Conservation (phyloP, 2,329 filamentous ascomycete species). For the Aspergillus alliaceus region DNA sequence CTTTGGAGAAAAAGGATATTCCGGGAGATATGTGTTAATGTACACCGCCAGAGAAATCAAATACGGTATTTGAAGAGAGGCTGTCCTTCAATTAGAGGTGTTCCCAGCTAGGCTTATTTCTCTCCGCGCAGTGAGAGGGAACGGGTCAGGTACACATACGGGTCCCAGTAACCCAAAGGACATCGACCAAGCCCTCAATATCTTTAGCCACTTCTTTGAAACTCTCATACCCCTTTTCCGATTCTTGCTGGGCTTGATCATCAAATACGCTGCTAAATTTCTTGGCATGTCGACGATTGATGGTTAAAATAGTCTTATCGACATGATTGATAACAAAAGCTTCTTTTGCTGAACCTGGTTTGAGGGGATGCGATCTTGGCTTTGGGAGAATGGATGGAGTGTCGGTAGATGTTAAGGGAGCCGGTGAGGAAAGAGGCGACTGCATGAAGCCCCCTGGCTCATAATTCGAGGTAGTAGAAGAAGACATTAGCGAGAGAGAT, state of each 20-base stretch:
- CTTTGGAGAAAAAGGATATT: constrained; percentile 68
- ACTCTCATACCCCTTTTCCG: constrained; percentile 55
- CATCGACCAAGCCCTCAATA: constrained; percentile 71
- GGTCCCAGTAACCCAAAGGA: constrained; percentile 84
- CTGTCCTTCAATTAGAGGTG: constrained; percentile 44
- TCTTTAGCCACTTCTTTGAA: constrained; percentile 73
- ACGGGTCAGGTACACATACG: constrained; percentile 57
- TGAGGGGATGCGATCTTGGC: constrained; percentile 54
- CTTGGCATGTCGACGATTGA: constrained; percentile 56
- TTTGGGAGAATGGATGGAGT: constrained; percentile 49
- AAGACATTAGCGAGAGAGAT: constrained; percentile 9
- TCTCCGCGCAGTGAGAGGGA: background rate
- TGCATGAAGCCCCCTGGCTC: constrained; percentile 43
- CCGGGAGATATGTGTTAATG: constrained; percentile 68
- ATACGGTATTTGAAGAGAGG: constrained; percentile 78
- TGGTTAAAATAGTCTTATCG: constrained; percentile 52
- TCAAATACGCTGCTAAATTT: constrained; percentile 42
- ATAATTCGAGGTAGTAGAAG: constrained; percentile 7
- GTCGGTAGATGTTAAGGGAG: constrained; percentile 46
- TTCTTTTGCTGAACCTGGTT: constrained; percentile 59
- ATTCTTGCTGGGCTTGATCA: constrained; percentile 27
- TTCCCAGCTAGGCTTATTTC: background rate
- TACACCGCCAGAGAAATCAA: constrained; percentile 75
- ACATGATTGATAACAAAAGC: constrained; percentile 58
- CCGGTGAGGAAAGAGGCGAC: constrained; percentile 45